Conservation (phyloP, 2,329 filamentous ascomycete genomes). For the Penicillium sp. region DNA sequence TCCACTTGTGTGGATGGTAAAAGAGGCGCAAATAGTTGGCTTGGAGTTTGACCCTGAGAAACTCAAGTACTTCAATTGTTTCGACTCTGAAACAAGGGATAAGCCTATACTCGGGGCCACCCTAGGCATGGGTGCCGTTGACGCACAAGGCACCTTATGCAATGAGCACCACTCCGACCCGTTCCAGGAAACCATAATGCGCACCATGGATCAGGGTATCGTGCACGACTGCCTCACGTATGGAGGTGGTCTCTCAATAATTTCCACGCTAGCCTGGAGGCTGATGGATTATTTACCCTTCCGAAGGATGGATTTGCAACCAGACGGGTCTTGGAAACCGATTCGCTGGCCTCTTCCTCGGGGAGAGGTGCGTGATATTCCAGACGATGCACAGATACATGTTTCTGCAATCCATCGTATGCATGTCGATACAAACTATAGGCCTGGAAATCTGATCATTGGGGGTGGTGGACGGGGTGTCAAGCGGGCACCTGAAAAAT, state of each 20-base stretch:
- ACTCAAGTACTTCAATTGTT: conserved; percentile 24
- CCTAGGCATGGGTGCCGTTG: conserved; percentile 20
- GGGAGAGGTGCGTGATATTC: conserved; percentile 74
- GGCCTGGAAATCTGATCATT: conserved; percentile 73
- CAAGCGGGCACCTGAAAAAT: conserved; percentile 3
- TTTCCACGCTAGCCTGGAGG: conserved; percentile 67
- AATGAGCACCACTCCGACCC: background rate
- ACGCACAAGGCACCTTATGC: background rate
- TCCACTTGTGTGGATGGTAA: conserved; percentile 70
- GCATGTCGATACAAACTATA: conserved; percentile 62
- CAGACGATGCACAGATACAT: conserved; percentile 68
- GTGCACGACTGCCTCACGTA: conserved; percentile 71
- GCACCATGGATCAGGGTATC: conserved; percentile 39
- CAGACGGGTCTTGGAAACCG: conserved; percentile 62
- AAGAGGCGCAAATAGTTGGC: conserved; percentile 65
- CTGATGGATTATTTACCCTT: conserved; percentile 78
- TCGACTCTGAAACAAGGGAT: conserved; percentile 47
- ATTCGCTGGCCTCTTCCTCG: conserved; percentile 75
- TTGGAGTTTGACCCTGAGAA: conserved; percentile 63
- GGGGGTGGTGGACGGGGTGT: conserved; percentile 61
- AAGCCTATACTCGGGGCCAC: conserved; percentile 29
- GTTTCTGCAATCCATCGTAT: conserved; percentile 73
- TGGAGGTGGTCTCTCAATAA: conserved; percentile 56
- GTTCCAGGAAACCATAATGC: conserved; percentile 4
- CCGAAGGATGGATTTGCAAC: conserved; percentile 71